Percentiles rank a stretch among this genome's conserved stretches.
phyloP scores from a whole-genome alignment of 2,329 filamentous ascomycete genomes.

The Nakataea oryzae region DNA sequence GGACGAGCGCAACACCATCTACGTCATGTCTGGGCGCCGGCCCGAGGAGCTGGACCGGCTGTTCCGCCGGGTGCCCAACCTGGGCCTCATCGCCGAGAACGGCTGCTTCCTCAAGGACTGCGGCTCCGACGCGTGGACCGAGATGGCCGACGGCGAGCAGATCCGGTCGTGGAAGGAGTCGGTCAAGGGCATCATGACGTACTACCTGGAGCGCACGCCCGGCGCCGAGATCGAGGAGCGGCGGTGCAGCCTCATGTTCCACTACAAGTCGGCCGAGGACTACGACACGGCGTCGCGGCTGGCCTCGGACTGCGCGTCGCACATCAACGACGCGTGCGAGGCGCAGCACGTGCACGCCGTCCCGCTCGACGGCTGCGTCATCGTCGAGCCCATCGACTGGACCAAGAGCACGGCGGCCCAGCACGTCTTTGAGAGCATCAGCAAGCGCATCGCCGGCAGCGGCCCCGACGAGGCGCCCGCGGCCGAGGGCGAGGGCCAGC shows the following conservation, averaged over 20 bases:
- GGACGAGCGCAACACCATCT: constrained; percentile 75
- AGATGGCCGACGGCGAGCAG: constrained; percentile 62
- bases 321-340: constrained; percentile 90
- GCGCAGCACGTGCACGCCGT: constrained; percentile 76
- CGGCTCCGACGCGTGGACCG: constrained; percentile 60
- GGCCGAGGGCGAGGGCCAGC: constrained; percentile 4
- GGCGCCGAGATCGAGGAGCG: constrained; percentile 82
- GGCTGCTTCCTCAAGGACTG: constrained; percentile 79
- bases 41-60: constrained; percentile 81
- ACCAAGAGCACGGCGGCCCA: constrained; percentile 79
- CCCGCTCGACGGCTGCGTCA: constrained; percentile 66
- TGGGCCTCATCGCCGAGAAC: constrained; percentile 90
- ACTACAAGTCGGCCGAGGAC: constrained; percentile 77
- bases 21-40: constrained; percentile 84
- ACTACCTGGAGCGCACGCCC: constrained; percentile 83
- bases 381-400: constrained; percentile 78
- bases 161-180: constrained; percentile 74
- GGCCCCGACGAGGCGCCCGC: not conserved
- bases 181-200: constrained; percentile 72
- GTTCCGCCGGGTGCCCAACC: constrained; percentile 71
- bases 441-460: constrained; percentile 20
- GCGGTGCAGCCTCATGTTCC: constrained; percentile 86
- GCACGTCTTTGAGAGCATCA: constrained; percentile 55
- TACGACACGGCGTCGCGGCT: constrained; percentile 64
- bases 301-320: constrained; percentile 81